These are phyloP conservation scores for Scedosporium dehoogii DNA, from an alignment of 2,329 filamentous ascomycete genomes.

Conservation along the genomic window DNA sequence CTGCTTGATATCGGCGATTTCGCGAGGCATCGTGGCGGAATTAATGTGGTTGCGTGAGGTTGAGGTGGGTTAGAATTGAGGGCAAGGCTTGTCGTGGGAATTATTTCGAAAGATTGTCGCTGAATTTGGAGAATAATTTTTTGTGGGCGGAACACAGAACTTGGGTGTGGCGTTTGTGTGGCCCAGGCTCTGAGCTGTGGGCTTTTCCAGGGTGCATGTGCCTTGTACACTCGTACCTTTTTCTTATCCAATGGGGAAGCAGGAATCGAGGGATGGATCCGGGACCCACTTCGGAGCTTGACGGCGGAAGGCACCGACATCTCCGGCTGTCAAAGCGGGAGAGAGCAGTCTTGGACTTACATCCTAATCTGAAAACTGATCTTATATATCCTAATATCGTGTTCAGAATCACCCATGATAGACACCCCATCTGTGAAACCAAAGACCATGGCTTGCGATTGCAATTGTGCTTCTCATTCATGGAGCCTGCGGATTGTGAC, in stretches of 20 bases:
- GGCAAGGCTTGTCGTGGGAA: neutral
- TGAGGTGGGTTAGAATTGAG: neutral
- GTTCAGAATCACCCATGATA: no score
- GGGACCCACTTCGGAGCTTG: neutral
- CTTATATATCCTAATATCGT: no score
- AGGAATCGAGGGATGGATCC: neutral
- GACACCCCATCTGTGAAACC: no score
- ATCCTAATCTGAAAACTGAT: no score
- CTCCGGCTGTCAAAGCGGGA: neutral
- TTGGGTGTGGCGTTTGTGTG: neutral
- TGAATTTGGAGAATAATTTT: conserved; percentile 7
- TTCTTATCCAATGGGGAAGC: neutral
- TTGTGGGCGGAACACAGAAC: conserved; percentile 4
- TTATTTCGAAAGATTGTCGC: conserved; percentile 2
- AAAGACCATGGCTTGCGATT: no score
- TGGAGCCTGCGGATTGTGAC: no score
- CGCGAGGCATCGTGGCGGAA: conserved; percentile 76
- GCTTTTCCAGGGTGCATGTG: neutral
- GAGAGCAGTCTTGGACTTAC: no score
- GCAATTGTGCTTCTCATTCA: no score
- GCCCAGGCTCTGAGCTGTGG: neutral
- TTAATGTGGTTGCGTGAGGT: conserved; percentile 24
- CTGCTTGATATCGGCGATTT: conserved; percentile 97
- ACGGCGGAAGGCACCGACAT: neutral
- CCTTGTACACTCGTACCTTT: neutral